These are phyloP conservation scores for Datura wrightii DNA, from an alignment of 257 asterid genomes.

Conservation along the genomic window DNA sequence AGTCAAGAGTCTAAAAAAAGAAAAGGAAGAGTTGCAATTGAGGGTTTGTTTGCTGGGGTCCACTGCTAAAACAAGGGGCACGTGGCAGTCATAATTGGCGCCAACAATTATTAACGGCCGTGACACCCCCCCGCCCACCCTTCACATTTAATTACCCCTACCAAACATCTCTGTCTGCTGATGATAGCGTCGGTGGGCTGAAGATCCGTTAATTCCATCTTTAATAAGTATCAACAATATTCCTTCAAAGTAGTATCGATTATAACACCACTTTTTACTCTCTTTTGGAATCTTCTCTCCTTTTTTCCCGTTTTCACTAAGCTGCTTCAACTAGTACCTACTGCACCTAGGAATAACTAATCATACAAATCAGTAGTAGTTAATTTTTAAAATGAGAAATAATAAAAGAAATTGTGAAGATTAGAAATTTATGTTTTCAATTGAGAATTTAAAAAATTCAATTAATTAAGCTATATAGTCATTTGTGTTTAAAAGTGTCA, in stretches of 20 bases:
- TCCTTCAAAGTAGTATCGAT: background rate
- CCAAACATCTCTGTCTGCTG: background rate
- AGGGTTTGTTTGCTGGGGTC: background rate
- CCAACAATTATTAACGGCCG: slow-evolving; percentile 28
- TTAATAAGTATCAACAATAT: background rate
- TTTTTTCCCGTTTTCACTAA: background rate
- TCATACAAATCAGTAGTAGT: background rate
- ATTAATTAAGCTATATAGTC: too few species aligned
- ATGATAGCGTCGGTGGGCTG: slow-evolving; percentile 29
- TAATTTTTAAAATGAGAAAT: too few species aligned
- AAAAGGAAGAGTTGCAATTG: background rate
- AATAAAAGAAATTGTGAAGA: too few species aligned
- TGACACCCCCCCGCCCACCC: background rate
- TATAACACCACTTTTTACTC: background rate
- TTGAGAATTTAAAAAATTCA: too few species aligned
- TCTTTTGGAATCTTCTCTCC: background rate
- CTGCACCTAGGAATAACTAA: too few species aligned
- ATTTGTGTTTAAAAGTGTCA: too few species aligned
- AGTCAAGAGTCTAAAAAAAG: background rate
- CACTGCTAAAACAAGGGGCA: background rate
- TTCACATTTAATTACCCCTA: background rate
- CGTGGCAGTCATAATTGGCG: slow-evolving; percentile 34
- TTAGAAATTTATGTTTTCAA: too few species aligned
- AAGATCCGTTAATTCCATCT: background rate
- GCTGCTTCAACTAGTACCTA: background rate